Conservation (phyloP, 83 land plant genomes). For the Larix sibirica region DNA sequence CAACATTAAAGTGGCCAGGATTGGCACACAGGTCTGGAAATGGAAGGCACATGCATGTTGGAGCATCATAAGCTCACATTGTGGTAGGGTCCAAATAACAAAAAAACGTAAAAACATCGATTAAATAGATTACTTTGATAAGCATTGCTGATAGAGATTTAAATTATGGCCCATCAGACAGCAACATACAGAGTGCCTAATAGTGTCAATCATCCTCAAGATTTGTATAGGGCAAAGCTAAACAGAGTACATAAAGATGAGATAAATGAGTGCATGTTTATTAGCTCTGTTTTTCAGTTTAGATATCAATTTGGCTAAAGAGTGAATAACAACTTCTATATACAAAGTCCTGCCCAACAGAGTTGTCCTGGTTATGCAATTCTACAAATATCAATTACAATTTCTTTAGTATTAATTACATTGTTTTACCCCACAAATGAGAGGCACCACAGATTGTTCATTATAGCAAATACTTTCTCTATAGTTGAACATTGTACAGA, state of each 20-base stretch:
- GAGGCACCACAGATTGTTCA: background rate
- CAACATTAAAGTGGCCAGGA: background rate
- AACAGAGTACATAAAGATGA: background rate
- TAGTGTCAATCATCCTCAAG: background rate
- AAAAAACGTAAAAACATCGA: background rate
- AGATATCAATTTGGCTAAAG: background rate
- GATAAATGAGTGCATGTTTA: too few species aligned
- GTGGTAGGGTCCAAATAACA: background rate
- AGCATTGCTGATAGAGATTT: background rate
- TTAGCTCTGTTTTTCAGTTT: too few species aligned
- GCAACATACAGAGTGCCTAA: background rate
- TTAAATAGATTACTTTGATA: background rate
- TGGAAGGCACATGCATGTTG: background rate
- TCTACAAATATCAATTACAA: too few species aligned
- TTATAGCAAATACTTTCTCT: background rate
- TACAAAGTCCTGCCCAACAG: background rate
- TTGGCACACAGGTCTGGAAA: background rate
- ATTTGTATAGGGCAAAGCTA: background rate
- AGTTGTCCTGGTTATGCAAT: background rate
- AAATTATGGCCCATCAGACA: background rate
- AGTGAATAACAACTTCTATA: background rate
- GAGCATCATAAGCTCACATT: background rate
- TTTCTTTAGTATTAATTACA: background rate
- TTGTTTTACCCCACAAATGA: background rate
- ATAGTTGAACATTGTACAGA: background rate